These are phyloP conservation scores for Tubosaeta sp. DNA, from an alignment of 768 basidiomycete genomes.

Conservation along the genomic window DNA sequence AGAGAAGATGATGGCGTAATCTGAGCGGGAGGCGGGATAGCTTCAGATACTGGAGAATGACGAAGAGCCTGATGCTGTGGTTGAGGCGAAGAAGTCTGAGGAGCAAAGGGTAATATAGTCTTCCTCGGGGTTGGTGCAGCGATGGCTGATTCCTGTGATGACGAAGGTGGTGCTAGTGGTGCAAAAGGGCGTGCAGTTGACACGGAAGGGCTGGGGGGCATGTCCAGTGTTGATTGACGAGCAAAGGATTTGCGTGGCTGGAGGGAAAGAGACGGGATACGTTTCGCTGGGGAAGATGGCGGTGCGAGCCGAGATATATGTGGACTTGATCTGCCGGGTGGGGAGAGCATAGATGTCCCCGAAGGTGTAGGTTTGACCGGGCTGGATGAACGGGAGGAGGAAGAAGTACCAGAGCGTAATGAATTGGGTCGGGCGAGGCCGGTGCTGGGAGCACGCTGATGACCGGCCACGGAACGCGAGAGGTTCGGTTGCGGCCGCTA, in stretches of 20 bases:
- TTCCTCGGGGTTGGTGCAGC: constrained; percentile 28
- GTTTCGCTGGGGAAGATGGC: constrained; percentile 56
- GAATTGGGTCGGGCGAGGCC: constrained; percentile 38
- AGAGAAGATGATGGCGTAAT: constrained; percentile 16
- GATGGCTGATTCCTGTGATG: constrained; percentile 17
- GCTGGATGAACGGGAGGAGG: constrained; percentile 65
- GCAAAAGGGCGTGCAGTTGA: constrained; percentile 25
- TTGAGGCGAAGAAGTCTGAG: constrained; percentile 30
- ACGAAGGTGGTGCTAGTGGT: constrained; percentile 6
- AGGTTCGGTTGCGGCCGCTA: constrained; percentile 24
- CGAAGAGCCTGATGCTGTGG: constrained; percentile 20
- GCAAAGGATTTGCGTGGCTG: constrained; percentile 50
- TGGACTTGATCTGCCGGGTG: constrained; percentile 27
- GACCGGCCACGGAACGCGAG: constrained; percentile 39
- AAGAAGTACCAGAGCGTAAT: constrained; percentile 42
- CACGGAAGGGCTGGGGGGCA: constrained; percentile 27
- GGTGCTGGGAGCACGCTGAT: constrained; percentile 59
- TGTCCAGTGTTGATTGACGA: constrained; percentile 38
- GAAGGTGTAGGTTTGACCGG: constrained; percentile 45
- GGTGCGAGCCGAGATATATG: constrained; percentile 29
- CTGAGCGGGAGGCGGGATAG: constrained; percentile 12
- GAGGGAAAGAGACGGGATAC: constrained; percentile 41
- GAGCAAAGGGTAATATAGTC: constrained; percentile 36
- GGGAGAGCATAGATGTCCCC: constrained; percentile 25
- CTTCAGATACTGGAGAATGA: constrained; percentile 15